Conservation (phyloP, 371 early-diverging fungal genomes). For the Apophysomyces ossiformis region DNA sequence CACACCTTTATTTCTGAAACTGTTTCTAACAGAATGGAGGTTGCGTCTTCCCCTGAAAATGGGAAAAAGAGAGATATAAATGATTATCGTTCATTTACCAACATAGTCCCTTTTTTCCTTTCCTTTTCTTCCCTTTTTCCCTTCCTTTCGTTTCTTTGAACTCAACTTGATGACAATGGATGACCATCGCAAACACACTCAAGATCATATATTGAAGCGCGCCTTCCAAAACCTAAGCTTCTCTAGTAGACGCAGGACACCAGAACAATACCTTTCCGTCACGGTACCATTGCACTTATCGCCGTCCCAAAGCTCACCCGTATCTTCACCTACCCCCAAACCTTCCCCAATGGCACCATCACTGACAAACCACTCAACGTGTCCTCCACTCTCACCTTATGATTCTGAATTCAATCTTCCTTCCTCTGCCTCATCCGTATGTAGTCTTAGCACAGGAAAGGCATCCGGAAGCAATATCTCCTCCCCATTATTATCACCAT, state of each 20-base stretch:
- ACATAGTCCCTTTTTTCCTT: neutral
- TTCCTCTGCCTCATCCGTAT: slow-evolving; percentile 2
- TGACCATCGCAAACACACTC: neutral
- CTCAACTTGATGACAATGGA: neutral
- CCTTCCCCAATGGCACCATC: neutral
- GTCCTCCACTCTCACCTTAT: neutral
- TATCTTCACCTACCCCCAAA: neutral
- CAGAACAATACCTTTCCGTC: slow-evolving; percentile 1
- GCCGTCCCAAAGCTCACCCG: neutral
- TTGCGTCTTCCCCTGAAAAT: neutral
- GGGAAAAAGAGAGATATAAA: neutral
- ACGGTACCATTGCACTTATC: neutral
- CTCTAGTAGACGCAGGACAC: neutral
- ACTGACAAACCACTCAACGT: neutral
- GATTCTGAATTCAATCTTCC: slow-evolving; percentile 1
- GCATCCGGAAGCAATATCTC: neutral
- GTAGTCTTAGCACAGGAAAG: neutral
- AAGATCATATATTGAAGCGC: slow-evolving; percentile 7
- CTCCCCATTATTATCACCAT: neutral
- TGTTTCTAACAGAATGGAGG: neutral
- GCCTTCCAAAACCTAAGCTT: slow-evolving; percentile 3
- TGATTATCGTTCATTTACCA: neutral
- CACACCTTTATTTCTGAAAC: neutral
- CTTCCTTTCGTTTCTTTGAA: neutral
- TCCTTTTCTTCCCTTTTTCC: neutral